Conservation (phyloP, 495 filamentous ascomycete genomes). For the Tuber borchii region DNA sequence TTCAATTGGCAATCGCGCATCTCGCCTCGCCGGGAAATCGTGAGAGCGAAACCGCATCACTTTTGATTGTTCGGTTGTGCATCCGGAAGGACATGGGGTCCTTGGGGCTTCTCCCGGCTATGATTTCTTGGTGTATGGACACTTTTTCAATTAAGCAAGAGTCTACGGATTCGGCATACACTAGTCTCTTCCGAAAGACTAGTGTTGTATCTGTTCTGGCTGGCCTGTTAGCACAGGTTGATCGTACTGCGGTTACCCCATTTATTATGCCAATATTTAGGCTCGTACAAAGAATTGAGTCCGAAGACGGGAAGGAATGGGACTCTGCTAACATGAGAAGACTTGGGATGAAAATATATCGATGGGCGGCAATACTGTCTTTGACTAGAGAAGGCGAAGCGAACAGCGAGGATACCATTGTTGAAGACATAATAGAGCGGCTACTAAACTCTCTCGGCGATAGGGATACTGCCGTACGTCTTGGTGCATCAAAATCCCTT, state of each 20-base stretch:
- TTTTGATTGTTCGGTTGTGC: conserved; percentile 72
- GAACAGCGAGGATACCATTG: conserved; percentile 43
- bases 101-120: conserved; percentile 57
- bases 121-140: conserved; percentile 63
- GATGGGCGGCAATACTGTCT: conserved; percentile 60
- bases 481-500: conserved; percentile 86
- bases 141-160: conserved; percentile 48
- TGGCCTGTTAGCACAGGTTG: conserved; percentile 57
- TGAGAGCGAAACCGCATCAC: conserved; percentile 76
- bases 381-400: conserved; percentile 48
- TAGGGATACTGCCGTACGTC: conserved; percentile 79
- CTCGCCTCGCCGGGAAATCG: conserved; percentile 66
- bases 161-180: conserved; percentile 45
- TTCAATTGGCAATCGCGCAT: conserved; percentile 63
- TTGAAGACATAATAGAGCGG: conserved; percentile 72
- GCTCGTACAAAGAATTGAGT: conserved; percentile 25
- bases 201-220: conserved; percentile 73
- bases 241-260: conserved; percentile 50
- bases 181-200: conserved; percentile 55
- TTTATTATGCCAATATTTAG: conserved; percentile 51
- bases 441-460: conserved; percentile 64
- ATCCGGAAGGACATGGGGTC: conserved; percentile 81
- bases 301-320: conserved; percentile 28
- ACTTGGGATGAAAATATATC: conserved; percentile 71
- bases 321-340: conserved; percentile 69